Evolutionary conservation across 495 filamentous ascomycete genomes (phyloP), one percentile per base, ranked within the genome.

Genomic region (Lasiosphaeria miniovina): DNA sequence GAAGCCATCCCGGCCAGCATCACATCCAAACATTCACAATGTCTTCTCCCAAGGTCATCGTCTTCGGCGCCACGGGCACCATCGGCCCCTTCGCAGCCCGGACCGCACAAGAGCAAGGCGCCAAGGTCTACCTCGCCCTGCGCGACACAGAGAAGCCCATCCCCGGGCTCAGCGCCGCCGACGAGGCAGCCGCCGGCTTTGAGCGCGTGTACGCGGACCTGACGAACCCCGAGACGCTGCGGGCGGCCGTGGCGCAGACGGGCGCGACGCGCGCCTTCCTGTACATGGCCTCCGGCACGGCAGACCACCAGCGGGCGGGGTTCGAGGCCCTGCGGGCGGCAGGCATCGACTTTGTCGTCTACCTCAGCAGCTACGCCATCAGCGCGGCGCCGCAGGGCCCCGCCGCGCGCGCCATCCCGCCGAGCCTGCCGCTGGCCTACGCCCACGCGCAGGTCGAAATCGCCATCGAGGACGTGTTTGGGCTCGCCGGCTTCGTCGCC

Each of bases 141-240:
- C 62, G 65, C 14, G 52, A 68, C 60, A 8, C 58, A 10, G 5
- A 31, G 6, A 68, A 68, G 45, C 32, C 62, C 8, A 55, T 65
- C 45, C 59, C 49, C 3, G 17, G 36, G 14, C 57, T 59, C 38
- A 48, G 9, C 31, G 5, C 49, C 3, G 53, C 10, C n/a, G 2
- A 56, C 32, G 61, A 58, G 49, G 31, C 36, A 32, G 8, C 41
- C 4, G 31, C 53, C 36, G 52, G 49, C 24, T 59, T 63, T 41
- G 38, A 60, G 38, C 65, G 65, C 17, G 60, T 68, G 45, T 46
- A 63, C 3, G 65, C 62, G 15, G 62, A 68, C 54, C 57, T 68
- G 14, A 51, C 53, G 4, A n/a, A 61, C 6, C 62, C 60, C 2
- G 54, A 55, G 6, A 54, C 54, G 31, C 11, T 68, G 17, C 36